These are phyloP conservation scores for Fusarium buxicola DNA, from an alignment of 2,329 filamentous ascomycete species.

Conservation along the genomic window DNA sequence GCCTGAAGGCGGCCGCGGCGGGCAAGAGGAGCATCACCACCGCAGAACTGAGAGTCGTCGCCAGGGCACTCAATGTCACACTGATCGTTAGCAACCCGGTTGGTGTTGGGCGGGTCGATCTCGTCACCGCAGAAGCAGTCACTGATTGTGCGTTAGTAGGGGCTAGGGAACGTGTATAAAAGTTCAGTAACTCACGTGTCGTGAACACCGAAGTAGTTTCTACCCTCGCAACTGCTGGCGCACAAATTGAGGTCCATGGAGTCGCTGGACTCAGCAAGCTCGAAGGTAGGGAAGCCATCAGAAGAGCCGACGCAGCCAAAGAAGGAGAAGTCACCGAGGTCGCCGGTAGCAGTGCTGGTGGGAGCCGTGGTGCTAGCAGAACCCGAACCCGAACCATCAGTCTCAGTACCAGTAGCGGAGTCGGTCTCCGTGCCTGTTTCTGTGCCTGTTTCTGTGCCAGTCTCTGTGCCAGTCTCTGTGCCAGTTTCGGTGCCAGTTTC, in stretches of 20 bases:
- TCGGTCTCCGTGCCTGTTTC: constrained; percentile 39
- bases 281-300: constrained; percentile 42
- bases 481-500: constrained; percentile 3
- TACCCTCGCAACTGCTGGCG: constrained; percentile 37
- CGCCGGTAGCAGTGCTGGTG: constrained; percentile 22
- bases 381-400: neutral
- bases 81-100: constrained; percentile 7
- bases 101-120: constrained; percentile 19
- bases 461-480: constrained; percentile 44
- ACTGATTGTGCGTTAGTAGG: constrained; percentile 10
- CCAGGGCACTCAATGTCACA: constrained; percentile 42
- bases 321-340: constrained; percentile 37
- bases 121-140: constrained; percentile 41
- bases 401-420: constrained; percentile 40
- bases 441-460: constrained; percentile 8
- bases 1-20: constrained; percentile 30
- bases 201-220: constrained; percentile 44
- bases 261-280: constrained; percentile 14
- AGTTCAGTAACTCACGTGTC: constrained; percentile 34
- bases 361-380: constrained; percentile 45
- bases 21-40: constrained; percentile 29
- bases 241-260: constrained; percentile 45
- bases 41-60: constrained; percentile 36
- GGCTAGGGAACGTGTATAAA: rapidly evolving
- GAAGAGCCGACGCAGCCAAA: constrained; percentile 45